Evolutionary conservation across 495 filamentous ascomycete genomes (phyloP), one percentile per base, ranked within the genome.

Genomic region (Xylaria bambusicola): DNA sequence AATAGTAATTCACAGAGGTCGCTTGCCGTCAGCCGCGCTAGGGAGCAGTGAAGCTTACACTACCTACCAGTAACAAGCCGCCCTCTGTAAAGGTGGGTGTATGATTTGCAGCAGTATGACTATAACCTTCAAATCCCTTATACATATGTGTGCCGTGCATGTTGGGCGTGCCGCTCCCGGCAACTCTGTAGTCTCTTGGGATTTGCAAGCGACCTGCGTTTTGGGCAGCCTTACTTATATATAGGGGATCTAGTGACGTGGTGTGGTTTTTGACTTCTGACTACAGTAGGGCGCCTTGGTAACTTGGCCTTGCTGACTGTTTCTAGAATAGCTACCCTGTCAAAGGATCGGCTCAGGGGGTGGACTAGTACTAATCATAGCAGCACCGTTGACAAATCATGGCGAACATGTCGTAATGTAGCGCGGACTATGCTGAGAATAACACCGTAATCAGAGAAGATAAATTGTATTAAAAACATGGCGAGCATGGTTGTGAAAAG

Each of bases 251-350:
- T 3, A 10, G 40, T 50, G 26, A 42, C 33, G 47, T 41, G 17
- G 35, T 44, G 35, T 41, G 24, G 38, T 42, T 26, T 58, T 24
- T 51, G 36, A 42, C 46, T 51, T 24, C 56, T 44, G 46, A 50
- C 35, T 40, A 41, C n/a, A n/a, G n/a, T n/a, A n/a, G n/a, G n/a
- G 45, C 23, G 26, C 36, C 54, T 44, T 36, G 29, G 38, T 36
- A 18, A 23, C 54, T 51, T 44, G 36, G 48, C 29, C 41, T 53
- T 60, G 57, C 57, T 60, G 57, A 60, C 57, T 60, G 57, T 58
- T 60, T 52, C 48, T 26, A 46, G 49, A 45, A 53, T 20, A 40
- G 9, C n/a, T 46, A 45, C 57, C 49, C 49, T 58, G 48, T 45
- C 49, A 21, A 53, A 53, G 49, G 57, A 53, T 60, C 57, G 40